Percentiles rank a stretch among this genome's conserved stretches.
phyloP scores from a whole-genome alignment of 2,329 filamentous ascomycete species.

The Fusarium pseudoanthophilum region DNA sequence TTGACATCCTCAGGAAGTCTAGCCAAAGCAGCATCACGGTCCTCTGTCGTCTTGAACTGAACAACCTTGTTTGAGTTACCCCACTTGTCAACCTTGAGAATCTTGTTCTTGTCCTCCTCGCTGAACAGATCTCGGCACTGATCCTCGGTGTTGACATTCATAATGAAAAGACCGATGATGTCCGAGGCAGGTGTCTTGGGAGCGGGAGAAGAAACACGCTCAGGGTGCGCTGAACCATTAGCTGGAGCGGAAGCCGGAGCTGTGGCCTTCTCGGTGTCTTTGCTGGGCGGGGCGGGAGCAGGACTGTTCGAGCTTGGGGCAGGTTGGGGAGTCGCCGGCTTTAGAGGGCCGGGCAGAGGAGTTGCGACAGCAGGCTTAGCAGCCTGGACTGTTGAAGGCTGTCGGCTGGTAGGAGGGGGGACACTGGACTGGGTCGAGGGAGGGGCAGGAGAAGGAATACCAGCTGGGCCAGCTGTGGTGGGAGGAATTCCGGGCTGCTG shows the following conservation, averaged over 20 bases:
- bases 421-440: constrained; percentile 51
- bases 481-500: constrained; percentile 61
- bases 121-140: constrained; percentile 84
- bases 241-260: constrained; percentile 56
- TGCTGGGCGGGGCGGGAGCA: constrained; percentile 53
- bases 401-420: constrained; percentile 50
- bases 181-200: constrained; percentile 70
- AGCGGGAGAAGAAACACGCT: constrained; percentile 66
- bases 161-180: constrained; percentile 88
- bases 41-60: constrained; percentile 81
- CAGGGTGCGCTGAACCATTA: constrained; percentile 66
- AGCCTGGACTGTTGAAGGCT: constrained; percentile 52
- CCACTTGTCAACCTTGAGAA: constrained; percentile 81
- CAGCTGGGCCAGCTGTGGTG: constrained; percentile 41
- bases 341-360: constrained; percentile 49
- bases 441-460: constrained; percentile 51
- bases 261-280: constrained; percentile 67
- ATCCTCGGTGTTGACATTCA: constrained; percentile 84
- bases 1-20: constrained; percentile 81
- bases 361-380: constrained; percentile 56
- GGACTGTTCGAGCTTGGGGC: constrained; percentile 54
- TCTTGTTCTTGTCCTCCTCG: constrained; percentile 85
- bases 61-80: constrained; percentile 85
- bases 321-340: constrained; percentile 62
- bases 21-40: constrained; percentile 82